Conservation (phyloP, 441 rosid species). For the Aleurites moluccanus region DNA sequence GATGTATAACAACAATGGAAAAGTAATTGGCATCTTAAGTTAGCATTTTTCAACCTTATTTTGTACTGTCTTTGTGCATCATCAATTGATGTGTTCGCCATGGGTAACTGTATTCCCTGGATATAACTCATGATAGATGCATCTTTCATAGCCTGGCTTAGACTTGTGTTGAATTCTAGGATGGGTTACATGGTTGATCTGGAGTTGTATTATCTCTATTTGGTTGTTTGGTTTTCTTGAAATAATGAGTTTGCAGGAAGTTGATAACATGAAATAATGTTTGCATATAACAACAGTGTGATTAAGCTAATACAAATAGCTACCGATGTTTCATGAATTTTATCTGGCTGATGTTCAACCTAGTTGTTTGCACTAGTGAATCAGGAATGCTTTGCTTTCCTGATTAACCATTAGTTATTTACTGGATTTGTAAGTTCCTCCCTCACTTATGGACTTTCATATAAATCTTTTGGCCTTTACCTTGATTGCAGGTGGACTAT, state of each 20-base stretch:
- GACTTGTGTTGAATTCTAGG: background rate
- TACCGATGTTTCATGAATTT: background rate
- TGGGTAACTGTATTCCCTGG: background rate
- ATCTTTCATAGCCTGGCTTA: background rate
- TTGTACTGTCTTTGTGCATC: background rate
- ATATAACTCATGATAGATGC: background rate
- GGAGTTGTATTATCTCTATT: background rate
- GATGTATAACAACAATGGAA: background rate
- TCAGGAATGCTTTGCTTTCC: background rate
- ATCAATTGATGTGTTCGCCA: background rate
- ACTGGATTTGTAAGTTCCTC: constrained; percentile 7
- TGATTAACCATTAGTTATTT: background rate
- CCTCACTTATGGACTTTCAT: background rate
- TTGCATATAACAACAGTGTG: background rate
- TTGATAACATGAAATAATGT: background rate
- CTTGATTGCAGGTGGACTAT: constrained; percentile 55
- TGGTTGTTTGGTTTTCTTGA: constrained; percentile 4
- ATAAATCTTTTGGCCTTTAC: background rate
- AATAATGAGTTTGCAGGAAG: background rate
- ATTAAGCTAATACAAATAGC: background rate
- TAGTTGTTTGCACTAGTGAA: background rate
- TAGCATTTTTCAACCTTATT: background rate
- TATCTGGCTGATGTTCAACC: background rate
- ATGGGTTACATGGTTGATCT: background rate
- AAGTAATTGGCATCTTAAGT: background rate